Evolutionary conservation across 441 rosid species (phyloP).

Genomic region (Gossypium trilobum): DNA sequence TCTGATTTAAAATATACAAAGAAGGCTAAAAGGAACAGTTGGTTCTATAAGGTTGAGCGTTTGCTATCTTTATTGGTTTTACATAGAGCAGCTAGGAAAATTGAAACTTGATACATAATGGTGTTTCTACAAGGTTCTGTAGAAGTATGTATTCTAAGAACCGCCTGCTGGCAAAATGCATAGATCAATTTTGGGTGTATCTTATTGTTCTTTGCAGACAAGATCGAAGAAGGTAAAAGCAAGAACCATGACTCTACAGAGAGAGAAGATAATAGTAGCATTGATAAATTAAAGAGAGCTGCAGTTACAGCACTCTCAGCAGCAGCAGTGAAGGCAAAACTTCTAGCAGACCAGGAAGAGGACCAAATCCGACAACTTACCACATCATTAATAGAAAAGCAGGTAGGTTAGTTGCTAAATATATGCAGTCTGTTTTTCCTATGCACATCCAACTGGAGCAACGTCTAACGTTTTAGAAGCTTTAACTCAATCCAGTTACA

Average conservation of each 20-base stretch:
- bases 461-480: neutral
- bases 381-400: conserved; percentile 67
- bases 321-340: conserved; percentile 89
- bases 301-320: conserved; percentile 78
- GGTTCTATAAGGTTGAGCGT: neutral
- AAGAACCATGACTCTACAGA: conserved; percentile 36
- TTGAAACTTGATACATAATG: neutral
- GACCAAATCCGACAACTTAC: conserved; percentile 72
- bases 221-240: conserved; percentile 27
- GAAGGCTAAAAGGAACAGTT: neutral
- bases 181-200: neutral
- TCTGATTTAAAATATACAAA: neutral
- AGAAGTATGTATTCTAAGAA: neutral
- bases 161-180: neutral
- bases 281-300: conserved; percentile 61
- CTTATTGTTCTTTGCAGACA: conserved; percentile 34
- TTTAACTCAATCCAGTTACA: conserved; percentile 43
- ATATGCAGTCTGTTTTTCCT: neutral
- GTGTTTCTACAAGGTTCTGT: neutral
- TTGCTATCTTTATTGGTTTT: neutral
- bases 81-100: neutral
- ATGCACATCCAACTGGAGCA: neutral
- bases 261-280: conserved; percentile 35
- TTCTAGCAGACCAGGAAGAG: conserved; percentile 78
- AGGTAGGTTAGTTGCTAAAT: conserved; percentile 36